These are phyloP conservation scores for Aureobasidium sp. DNA, from an alignment of 2,329 filamentous ascomycete genomes.

Conservation along the genomic window DNA sequence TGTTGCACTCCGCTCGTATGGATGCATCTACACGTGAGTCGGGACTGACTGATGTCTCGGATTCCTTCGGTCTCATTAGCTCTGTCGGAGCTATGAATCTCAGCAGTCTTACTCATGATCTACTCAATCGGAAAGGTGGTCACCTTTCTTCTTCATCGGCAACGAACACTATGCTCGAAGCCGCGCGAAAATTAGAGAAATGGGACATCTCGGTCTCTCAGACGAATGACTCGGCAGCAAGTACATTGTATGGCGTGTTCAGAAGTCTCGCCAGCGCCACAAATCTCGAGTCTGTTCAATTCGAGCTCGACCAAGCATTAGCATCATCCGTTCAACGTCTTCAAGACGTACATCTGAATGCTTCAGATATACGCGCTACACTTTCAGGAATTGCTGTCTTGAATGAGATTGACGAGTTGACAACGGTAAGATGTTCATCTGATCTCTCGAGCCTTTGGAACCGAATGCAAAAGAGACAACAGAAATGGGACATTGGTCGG, in stretches of 20 bases:
- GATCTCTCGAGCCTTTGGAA: conserved; percentile 57
- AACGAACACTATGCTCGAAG: conserved; percentile 67
- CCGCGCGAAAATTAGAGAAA: conserved; percentile 74
- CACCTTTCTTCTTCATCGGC: conserved; percentile 51
- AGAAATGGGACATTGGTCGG: conserved; percentile 77
- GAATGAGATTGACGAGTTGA: conserved; percentile 72
- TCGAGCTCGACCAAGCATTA: conserved; percentile 3
- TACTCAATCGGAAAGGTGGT: conserved; percentile 62
- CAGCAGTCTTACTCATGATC: conserved; percentile 74
- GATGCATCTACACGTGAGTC: conserved; percentile 70
- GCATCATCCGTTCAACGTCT: neutral
- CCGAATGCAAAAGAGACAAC: conserved; percentile 56
- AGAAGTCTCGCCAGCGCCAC: conserved; percentile 67
- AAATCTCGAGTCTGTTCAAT: conserved; percentile 47
- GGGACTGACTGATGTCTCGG: conserved; percentile 49
- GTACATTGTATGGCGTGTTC: conserved; percentile 71
- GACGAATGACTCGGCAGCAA: conserved; percentile 40
- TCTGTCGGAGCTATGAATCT: conserved; percentile 76
- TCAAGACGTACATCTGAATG: conserved; percentile 31
- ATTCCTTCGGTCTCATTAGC: conserved; percentile 64
- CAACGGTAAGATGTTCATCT: conserved; percentile 43
- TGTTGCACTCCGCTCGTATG: conserved; percentile 84
- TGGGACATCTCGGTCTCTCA: conserved; percentile 81
- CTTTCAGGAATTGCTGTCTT: conserved; percentile 63
- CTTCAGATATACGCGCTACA: conserved; percentile 47